phyloP scores from a whole-genome alignment of 768 basidiomycete genomes.

The Scleroderma citrinum region DNA sequence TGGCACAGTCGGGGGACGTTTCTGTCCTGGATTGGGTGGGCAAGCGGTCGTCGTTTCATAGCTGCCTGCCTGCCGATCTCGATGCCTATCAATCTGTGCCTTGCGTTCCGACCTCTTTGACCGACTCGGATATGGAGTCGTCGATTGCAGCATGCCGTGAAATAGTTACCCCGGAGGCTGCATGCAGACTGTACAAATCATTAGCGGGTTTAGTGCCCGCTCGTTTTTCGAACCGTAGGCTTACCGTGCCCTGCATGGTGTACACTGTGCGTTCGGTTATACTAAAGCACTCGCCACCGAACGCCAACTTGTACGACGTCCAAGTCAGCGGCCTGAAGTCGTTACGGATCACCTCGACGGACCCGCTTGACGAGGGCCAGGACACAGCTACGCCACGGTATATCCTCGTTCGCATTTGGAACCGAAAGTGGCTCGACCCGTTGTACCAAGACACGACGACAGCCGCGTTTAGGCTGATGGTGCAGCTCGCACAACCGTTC shows the following conservation, averaged over 20 bases:
- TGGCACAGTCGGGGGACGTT: conserved; percentile 2
- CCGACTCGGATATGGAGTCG: background rate
- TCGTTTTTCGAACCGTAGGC: background rate
- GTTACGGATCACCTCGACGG: background rate
- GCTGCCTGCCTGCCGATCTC: background rate
- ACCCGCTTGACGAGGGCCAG: background rate
- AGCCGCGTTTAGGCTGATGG: background rate
- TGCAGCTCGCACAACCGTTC: background rate
- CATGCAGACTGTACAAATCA: background rate
- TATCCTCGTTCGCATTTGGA: background rate
- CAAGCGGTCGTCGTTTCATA: conserved; percentile 1
- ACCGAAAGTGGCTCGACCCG: background rate
- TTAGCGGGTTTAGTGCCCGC: background rate
- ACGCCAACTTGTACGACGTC: background rate
- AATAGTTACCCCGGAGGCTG: background rate
- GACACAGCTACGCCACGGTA: background rate
- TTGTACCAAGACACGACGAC: background rate
- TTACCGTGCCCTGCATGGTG: background rate
- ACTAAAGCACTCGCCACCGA: background rate
- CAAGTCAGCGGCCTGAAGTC: background rate
- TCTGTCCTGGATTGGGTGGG: conserved; percentile 8
- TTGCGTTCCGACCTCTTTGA: background rate
- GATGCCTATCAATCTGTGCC: background rate
- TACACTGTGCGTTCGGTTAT: background rate
- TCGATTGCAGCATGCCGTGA: background rate